These are phyloP conservation scores for Lepiota venenata DNA, from an alignment of 768 basidiomycete species.

Conservation along the genomic window DNA sequence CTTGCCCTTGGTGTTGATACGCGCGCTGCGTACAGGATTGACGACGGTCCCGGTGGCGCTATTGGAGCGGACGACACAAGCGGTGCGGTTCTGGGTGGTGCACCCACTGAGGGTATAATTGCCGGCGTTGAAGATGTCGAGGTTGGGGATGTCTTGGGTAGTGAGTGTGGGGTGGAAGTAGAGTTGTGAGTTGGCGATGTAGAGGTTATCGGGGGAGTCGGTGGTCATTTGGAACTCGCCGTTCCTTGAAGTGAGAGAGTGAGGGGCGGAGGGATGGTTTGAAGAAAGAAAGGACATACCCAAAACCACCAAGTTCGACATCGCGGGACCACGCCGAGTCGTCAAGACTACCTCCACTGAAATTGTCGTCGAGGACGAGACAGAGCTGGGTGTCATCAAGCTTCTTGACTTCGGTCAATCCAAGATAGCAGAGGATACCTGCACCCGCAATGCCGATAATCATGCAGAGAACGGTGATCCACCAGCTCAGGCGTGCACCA, in stretches of 20 bases:
- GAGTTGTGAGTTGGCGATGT: conserved; percentile 61
- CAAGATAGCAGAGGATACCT: conserved; percentile 51
- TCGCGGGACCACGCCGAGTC: conserved; percentile 61
- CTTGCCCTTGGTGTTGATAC: conserved; percentile 67
- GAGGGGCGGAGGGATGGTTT: conserved; percentile 4
- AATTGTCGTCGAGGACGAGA: conserved; percentile 71
- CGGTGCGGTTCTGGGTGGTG: conserved; percentile 33
- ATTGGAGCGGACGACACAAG: conserved; percentile 41
- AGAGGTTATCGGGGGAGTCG: conserved; percentile 54
- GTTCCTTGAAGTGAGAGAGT: conserved; percentile 25
- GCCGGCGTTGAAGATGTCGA: conserved; percentile 51
- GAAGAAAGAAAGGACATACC: conserved; percentile 30
- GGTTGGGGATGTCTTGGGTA: conserved; percentile 41
- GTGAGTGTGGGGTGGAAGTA: conserved; percentile 85
- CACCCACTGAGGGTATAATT: conserved; percentile 68
- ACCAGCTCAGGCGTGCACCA: conserved; percentile 30
- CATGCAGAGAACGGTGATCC: conserved; percentile 50
- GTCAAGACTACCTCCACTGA: conserved; percentile 41
- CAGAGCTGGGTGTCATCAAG: conserved; percentile 46
- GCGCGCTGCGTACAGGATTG: conserved; percentile 75
- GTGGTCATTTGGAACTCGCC: conserved; percentile 83
- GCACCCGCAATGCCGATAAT: conserved; percentile 53
- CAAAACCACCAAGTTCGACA: conserved; percentile 73
- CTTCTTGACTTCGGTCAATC: conserved; percentile 41
- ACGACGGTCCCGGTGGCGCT: conserved; percentile 44